Evolutionary conservation across 495 filamentous ascomycete genomes (phyloP).

Genomic region (Platismatia glauca): DNA sequence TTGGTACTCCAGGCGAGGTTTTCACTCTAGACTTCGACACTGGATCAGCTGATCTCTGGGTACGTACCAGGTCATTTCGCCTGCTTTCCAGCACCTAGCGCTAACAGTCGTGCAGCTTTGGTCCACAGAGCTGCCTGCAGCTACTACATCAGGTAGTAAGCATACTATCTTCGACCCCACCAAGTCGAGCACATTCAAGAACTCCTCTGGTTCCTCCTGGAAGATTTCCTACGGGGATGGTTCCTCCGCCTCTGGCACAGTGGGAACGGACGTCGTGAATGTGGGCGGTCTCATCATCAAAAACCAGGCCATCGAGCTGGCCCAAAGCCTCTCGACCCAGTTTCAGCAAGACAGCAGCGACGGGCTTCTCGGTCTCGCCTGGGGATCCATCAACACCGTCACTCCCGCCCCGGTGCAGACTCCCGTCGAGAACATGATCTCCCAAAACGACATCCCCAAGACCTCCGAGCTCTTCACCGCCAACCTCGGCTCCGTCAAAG

Average conservation of each 20-base stretch:
- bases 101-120: slow-evolving; percentile 42
- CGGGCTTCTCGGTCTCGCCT: slow-evolving; percentile 67
- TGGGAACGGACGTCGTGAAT: slow-evolving; percentile 59
- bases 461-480: slow-evolving; percentile 62
- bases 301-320: slow-evolving; percentile 61
- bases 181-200: slow-evolving; percentile 56
- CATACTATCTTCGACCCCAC: slow-evolving; percentile 49
- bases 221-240: slow-evolving; percentile 67
- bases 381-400: slow-evolving; percentile 61
- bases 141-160: slow-evolving; percentile 29
- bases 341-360: slow-evolving; percentile 56
- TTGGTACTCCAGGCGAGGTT: slow-evolving; percentile 62
- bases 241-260: slow-evolving; percentile 58
- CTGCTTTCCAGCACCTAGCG: slow-evolving; percentile 2
- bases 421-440: slow-evolving; percentile 69
- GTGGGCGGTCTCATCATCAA: slow-evolving; percentile 62
- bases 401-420: slow-evolving; percentile 53
- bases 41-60: slow-evolving; percentile 71
- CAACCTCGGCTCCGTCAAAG: slow-evolving; percentile 57
- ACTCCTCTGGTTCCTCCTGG: slow-evolving; percentile 46
- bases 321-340: slow-evolving; percentile 51
- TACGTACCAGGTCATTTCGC: slow-evolving; percentile 33
- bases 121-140: slow-evolving; percentile 46
- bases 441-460: slow-evolving; percentile 54
- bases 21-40: slow-evolving; percentile 68